Conservation (phyloP, 139 green algal species). For the Chlorokybus atmophyticus region DNA sequence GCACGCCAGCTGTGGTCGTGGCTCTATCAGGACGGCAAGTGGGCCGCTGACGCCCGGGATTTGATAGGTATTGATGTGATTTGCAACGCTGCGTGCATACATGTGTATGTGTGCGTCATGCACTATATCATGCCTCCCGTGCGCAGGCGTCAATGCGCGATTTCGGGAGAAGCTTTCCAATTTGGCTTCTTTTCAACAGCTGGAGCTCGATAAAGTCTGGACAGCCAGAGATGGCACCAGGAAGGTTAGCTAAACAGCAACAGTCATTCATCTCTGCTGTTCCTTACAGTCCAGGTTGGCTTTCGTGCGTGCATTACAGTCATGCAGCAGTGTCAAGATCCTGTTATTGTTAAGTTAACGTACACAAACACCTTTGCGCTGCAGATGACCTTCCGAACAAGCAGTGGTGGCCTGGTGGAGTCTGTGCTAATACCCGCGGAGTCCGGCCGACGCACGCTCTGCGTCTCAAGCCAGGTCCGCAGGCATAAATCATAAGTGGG, state of each 20-base stretch:
- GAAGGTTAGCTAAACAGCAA: constrained; percentile 9
- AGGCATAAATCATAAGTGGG: too few relatives aligned
- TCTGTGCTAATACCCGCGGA: constrained; percentile 32
- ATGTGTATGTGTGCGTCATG: neutral
- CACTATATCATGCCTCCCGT: neutral
- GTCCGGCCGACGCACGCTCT: constrained; percentile 8
- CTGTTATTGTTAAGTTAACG: neutral
- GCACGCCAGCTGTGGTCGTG: constrained; percentile 11
- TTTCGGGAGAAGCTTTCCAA: constrained; percentile 4
- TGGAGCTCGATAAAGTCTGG: constrained; percentile 4
- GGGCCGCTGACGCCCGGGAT: constrained; percentile 5
- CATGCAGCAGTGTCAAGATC: neutral
- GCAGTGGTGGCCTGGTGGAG: constrained; percentile 23
- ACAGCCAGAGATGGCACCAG: constrained; percentile 21
- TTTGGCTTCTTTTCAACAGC: constrained; percentile 9
- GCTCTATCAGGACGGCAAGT: constrained; percentile 19
- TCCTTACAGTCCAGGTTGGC: neutral
- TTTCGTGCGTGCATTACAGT: neutral
- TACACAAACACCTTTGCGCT: constrained; percentile 3
- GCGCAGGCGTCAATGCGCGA: constrained; percentile 1
- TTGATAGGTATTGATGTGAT: constrained; percentile 12
- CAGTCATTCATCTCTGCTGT: neutral
- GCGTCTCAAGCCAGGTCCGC: constrained; percentile 14
- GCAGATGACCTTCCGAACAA: constrained; percentile 13
- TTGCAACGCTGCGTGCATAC: neutral